These are phyloP conservation scores for Penicillium paneum DNA, from an alignment of 2,329 filamentous ascomycete genomes.

Conservation along the genomic window DNA sequence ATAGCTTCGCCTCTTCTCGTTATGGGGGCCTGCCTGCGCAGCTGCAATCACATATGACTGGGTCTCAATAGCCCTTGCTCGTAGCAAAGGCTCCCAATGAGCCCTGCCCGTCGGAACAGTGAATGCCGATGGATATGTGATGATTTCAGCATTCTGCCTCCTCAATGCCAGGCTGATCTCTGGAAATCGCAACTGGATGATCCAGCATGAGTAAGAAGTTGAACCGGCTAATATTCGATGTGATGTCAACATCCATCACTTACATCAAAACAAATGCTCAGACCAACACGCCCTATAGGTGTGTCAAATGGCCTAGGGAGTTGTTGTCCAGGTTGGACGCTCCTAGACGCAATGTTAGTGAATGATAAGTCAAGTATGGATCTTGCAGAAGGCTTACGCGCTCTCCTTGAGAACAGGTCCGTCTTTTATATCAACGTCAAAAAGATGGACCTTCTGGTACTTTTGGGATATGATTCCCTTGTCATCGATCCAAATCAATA, in stretches of 20 bases:
- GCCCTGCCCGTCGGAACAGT: constrained; percentile 79
- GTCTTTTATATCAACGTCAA: constrained; percentile 65
- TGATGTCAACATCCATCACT: constrained; percentile 16
- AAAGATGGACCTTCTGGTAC: constrained; percentile 90
- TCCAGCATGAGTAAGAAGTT: not conserved
- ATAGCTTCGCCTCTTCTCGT: constrained; percentile 74
- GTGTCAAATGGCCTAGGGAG: constrained; percentile 71
- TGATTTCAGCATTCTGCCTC: constrained; percentile 65
- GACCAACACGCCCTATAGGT: constrained; percentile 69
- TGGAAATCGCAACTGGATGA: constrained; percentile 65
- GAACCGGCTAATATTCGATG: not conserved
- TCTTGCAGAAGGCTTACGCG: constrained; percentile 35
- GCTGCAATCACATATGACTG: constrained; percentile 84
- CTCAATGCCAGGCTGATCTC: constrained; percentile 69
- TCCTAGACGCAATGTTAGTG: constrained; percentile 31
- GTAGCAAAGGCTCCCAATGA: constrained; percentile 79
- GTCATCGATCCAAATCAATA: constrained; percentile 64
- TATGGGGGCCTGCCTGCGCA: constrained; percentile 74
- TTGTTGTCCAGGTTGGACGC: constrained; percentile 63
- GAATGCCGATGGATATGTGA: constrained; percentile 88
- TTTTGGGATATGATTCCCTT: constrained; percentile 57
- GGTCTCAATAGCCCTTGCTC: constrained; percentile 81
- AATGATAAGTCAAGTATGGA: not conserved
- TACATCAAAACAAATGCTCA: constrained; percentile 83
- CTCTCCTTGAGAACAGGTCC: constrained; percentile 62